Base-by-base conservation (phyloP, 768 basidiomycete species). In the Tephrocybe sp. region DNA sequence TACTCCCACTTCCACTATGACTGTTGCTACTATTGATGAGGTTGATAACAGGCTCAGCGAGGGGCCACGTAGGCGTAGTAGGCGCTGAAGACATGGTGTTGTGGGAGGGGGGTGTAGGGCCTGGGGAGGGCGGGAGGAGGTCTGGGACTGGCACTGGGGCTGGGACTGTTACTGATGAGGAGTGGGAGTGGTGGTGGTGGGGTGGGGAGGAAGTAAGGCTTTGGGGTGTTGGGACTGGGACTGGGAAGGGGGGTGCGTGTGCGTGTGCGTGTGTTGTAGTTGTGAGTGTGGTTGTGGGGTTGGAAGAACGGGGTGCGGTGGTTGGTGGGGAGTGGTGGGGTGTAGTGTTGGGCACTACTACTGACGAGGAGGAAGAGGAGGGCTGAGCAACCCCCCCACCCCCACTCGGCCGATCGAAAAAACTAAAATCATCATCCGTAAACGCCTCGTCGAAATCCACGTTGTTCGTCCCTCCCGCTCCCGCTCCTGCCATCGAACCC, bases 401-500 rank as follows among this genome's bases (percentile, higher is more conserved):
- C n/a, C n/a, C n/a, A n/a, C n/a, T n/a, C 27, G 82, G 83, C 21
- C 73, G 74, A 60, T 93, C 89, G 61, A 92, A 94, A 66, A 90
- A 93, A 62, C 80, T 86, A 64, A 93, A 94, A 64, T 94, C 91
- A 47, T 91, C 91, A 44, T 94, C 91, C 0, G 91, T 91, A 57
- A 92, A 84, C 1, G 73, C 76, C 18, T 81, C 78, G 27, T 84
- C 82, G 45, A 79, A 79, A 36, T 79, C 80, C 64, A 75, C 38
- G 23, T n/a, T n/a, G 42, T 19, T n/a, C 41, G 21, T 34, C 27
- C 64, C 57, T 55, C 52, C 52, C 53, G n/a, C 55, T 44, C 33
- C 57, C 61, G 13, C 61, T 62, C 42, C 71, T 65, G 16, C 65
- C 64, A 24, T 29, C 11, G 29, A 25, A 27, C 52, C 53, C 15